Percentiles rank a stretch among this genome's conserved stretches.
These are phyloP conservation scores for Francoa sonchifolia DNA, from an alignment of 441 rosid species.

Conservation along the genomic window DNA sequence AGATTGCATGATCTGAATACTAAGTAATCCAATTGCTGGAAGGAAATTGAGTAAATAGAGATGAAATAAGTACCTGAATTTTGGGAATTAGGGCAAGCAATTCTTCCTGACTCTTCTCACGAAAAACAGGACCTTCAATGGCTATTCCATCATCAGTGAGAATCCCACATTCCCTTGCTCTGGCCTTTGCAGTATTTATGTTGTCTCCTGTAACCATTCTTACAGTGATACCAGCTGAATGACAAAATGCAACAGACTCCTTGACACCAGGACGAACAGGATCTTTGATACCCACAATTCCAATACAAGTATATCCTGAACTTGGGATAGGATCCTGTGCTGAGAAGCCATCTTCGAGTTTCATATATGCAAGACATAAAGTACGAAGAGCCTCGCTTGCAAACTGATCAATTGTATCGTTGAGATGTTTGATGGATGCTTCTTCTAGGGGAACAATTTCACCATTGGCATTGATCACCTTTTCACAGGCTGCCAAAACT, in stretches of 20 bases:
- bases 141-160: slow-evolving; percentile 61
- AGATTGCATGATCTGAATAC: not conserved
- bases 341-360: slow-evolving; percentile 37
- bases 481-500: slow-evolving; percentile 48
- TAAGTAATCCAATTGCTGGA: not conserved
- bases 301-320: slow-evolving; percentile 58
- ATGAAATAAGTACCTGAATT: slow-evolving; percentile 51
- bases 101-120: slow-evolving; percentile 53
- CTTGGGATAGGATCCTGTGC: slow-evolving; percentile 41
- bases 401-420: slow-evolving; percentile 41
- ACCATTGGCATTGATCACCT: slow-evolving; percentile 39
- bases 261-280: slow-evolving; percentile 72
- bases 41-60: not conserved
- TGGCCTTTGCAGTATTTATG: slow-evolving; percentile 65
- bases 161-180: slow-evolving; percentile 67
- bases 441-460: slow-evolving; percentile 48
- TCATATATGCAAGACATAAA: slow-evolving; percentile 52
- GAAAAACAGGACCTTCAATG: slow-evolving; percentile 60
- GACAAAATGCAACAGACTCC: slow-evolving; percentile 56
- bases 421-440: slow-evolving; percentile 30
- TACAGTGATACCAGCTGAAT: slow-evolving; percentile 51
- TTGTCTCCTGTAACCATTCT: slow-evolving; percentile 76
- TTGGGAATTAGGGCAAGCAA: slow-evolving; percentile 55
- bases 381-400: slow-evolving; percentile 70
- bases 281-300: slow-evolving; percentile 65